Evolutionary conservation across 2,329 filamentous ascomycete species (phyloP).

Genomic region (Phyllosticta ampelicida): DNA sequence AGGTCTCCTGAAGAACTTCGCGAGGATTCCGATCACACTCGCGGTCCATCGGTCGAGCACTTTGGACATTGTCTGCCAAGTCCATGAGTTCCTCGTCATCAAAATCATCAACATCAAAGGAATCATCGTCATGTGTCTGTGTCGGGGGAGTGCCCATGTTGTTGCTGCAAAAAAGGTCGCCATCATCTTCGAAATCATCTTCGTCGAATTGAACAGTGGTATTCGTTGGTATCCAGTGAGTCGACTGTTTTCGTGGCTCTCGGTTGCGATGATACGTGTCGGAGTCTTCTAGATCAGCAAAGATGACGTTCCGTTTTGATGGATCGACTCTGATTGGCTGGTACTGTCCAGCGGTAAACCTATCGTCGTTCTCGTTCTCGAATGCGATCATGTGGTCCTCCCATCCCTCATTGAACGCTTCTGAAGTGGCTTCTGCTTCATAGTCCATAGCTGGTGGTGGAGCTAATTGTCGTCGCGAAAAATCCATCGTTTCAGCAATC

Average conservation of each 20-base stretch:
- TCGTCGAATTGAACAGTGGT: conserved; percentile 18
- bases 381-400: neutral
- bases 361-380: neutral
- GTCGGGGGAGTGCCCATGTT: conserved; percentile 28
- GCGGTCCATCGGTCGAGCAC: conserved; percentile 19
- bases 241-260: neutral
- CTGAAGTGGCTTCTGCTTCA: neutral
- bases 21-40: conserved; percentile 20
- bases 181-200: conserved; percentile 25
- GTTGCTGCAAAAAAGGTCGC: conserved; percentile 18
- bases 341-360: neutral
- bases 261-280: conserved; percentile 11
- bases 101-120: conserved; percentile 8
- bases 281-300: conserved; percentile 19
- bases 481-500: conserved; percentile 14
- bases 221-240: conserved; percentile 12
- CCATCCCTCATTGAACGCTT: neutral
- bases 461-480: neutral
- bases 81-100: conserved; percentile 26
- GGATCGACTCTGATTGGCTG: neutral
- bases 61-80: conserved; percentile 33
- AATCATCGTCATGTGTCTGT: conserved; percentile 15
- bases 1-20: conserved; percentile 17
- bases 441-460: neutral
- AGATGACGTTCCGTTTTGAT: neutral